Conservation (phyloP, 2,329 filamentous ascomycete genomes). For the Aphanoascus verrucosus region DNA sequence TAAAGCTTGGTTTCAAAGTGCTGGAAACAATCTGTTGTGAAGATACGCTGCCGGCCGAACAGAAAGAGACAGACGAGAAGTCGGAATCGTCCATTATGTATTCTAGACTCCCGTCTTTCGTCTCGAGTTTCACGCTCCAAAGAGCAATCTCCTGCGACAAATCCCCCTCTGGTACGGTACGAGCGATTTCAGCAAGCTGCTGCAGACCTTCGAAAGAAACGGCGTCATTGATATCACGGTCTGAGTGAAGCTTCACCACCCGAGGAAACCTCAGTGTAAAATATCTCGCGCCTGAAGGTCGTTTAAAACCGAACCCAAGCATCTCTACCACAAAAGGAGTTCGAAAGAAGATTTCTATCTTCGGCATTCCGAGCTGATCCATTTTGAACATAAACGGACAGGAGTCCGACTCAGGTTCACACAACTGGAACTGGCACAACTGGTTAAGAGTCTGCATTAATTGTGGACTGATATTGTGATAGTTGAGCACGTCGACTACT, state of each 20-base stretch:
- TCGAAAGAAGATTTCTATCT: conserved; percentile 47
- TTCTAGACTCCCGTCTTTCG: conserved; percentile 7
- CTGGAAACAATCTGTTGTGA: neutral
- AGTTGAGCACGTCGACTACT: conserved; percentile 53
- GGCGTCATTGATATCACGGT: conserved; percentile 59
- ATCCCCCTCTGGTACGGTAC: conserved; percentile 30
- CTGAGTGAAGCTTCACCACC: conserved; percentile 65
- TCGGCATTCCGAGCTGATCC: conserved; percentile 30
- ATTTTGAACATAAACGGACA: conserved; percentile 39
- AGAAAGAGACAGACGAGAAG: conserved; percentile 2
- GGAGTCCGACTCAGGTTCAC: conserved; percentile 26
- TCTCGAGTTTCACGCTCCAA: conserved; percentile 11
- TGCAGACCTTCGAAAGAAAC: conserved; percentile 62
- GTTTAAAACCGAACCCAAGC: conserved; percentile 69
- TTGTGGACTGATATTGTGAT: conserved; percentile 38
- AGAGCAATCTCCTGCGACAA: conserved; percentile 14
- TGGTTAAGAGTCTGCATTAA: conserved; percentile 44
- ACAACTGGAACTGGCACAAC: conserved; percentile 38
- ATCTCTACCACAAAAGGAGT: conserved; percentile 69
- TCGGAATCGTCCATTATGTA: conserved; percentile 16
- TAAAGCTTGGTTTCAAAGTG: neutral
- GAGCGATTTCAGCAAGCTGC: conserved; percentile 50
- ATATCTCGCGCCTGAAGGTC: conserved; percentile 55
- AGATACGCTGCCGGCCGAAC: neutral
- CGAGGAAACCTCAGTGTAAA: conserved; percentile 67